Evolutionary conservation across 1,284 basidiomycete species (phyloP).

Genomic region (Boletus hoseneyae): DNA sequence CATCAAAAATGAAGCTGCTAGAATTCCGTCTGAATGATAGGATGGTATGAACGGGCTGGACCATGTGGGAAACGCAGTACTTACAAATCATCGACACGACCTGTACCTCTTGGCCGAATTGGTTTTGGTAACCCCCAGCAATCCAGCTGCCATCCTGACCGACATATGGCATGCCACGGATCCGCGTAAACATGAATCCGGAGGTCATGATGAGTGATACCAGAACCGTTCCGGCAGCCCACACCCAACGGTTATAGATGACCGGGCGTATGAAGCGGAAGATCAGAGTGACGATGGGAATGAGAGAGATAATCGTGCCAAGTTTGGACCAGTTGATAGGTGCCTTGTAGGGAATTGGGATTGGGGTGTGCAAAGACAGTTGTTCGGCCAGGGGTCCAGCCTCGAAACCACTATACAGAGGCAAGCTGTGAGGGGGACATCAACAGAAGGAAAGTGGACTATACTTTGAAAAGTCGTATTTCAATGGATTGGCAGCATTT

Average conservation of each 20-base stretch:
- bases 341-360: constrained; percentile 69
- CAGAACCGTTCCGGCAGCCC: constrained; percentile 65
- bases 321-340: constrained; percentile 69
- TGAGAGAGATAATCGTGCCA: constrained; percentile 41
- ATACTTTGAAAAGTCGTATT: constrained; percentile 79
- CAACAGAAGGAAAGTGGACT: constrained; percentile 16
- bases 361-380: constrained; percentile 68
- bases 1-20: constrained; percentile 81
- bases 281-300: constrained; percentile 45
- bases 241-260: constrained; percentile 75
- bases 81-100: constrained; percentile 85
- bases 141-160: constrained; percentile 75
- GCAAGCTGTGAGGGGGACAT: constrained; percentile 8
- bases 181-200: constrained; percentile 97
- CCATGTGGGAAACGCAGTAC: constrained; percentile 27
- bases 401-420: constrained; percentile 71
- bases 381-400: constrained; percentile 73
- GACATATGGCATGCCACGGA: constrained; percentile 78
- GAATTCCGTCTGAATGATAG: constrained; percentile 67
- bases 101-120: constrained; percentile 91
- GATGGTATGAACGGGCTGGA: constrained; percentile 7
- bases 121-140: constrained; percentile 84
- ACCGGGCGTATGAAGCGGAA: constrained; percentile 67
- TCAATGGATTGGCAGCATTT: constrained; percentile 54
- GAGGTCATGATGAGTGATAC: constrained; percentile 81